Base-by-base conservation (phyloP, 306 rosid species). In the Fragaria nilgerrensis region DNA sequence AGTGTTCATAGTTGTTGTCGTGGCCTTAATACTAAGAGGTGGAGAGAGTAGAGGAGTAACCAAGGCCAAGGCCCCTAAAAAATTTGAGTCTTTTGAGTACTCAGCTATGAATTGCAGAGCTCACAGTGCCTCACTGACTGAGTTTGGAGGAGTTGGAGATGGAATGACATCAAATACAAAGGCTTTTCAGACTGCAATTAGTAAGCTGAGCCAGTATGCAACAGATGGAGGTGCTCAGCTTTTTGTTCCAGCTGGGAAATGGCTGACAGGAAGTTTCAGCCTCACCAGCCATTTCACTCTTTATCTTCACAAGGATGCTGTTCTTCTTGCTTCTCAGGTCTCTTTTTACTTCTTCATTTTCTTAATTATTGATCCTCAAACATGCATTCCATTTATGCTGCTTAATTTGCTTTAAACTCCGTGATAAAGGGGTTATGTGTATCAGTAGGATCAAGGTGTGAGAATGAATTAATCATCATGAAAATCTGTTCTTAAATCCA, bases 61-160 rank as follows among this genome's bases (percentile, higher is more conserved):
- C 27, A 61, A 73, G 27, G 23, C 22, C 22, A 64, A 1, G 43
- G 70, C 34, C 1, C 43, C 43, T 34, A 63, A 39, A 43, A 66
- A 43, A 50, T 43, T 73, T 13, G 84, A 73, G 39, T 39, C 27
- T 9, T 74, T 80, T 41, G 85, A 81, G 75, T 86, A 83, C 81
- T 59, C 63, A 5, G 89, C 87, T 19, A 81, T 83, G 45, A 86
- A 72, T 34, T 86, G 89, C 76, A 86, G 89, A 69, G 85, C 82
- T 25, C 87, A 83, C 73, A 83, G 80, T 39, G 89, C 85, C 22
- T 83, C 87, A 0, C n/a, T 86, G 50, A 78, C 82, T 3, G 89
- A 86, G 6, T 83, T 69, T 55, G 89, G 89, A 70, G 89, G 89
- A 49, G 89, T 86, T 34, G 89, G 89, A 80, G 89, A 83, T 72